A percentile compares a stretch with the other conserved stretches of the same genome.
phyloP scores from a whole-genome alignment of 306 rosid genomes.

The Gleditsia sinensis region DNA sequence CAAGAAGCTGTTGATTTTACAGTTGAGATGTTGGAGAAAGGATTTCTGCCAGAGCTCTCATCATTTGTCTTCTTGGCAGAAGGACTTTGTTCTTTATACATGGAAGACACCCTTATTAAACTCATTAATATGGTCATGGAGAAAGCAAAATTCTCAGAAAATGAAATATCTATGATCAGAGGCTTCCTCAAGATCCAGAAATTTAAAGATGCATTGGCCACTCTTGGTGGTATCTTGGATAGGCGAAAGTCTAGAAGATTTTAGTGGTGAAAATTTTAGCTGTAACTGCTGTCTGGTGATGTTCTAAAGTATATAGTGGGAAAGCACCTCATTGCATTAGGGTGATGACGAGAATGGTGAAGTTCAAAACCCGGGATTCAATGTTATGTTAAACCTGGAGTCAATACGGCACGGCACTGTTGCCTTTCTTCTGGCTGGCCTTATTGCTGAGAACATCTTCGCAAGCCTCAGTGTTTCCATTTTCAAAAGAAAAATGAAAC shows the following conservation, averaged over 20 bases:
- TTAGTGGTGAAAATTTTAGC: constrained; percentile 33
- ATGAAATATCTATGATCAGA: constrained; percentile 64
- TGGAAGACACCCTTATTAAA: constrained; percentile 72
- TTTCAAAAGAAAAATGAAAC: constrained; percentile 28
- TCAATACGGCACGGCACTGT: constrained; percentile 12
- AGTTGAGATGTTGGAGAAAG: constrained; percentile 77
- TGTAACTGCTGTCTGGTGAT: constrained; percentile 19
- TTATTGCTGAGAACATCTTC: constrained; percentile 19
- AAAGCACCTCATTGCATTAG: constrained; percentile 5
- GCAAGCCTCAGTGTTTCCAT: constrained; percentile 21
- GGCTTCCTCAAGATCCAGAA: constrained; percentile 80
- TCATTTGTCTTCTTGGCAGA: constrained; percentile 80
- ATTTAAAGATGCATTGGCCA: constrained; percentile 81
- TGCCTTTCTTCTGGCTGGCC: constrained; percentile 23
- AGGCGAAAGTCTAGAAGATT: constrained; percentile 52
- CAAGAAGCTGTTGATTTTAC: constrained; percentile 84
- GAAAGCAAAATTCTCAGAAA: constrained; percentile 60
- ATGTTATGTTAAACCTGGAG: no score
- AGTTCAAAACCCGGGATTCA: constrained; percentile 19
- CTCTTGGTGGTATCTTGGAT: constrained; percentile 68
- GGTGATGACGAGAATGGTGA: constrained; percentile 3
- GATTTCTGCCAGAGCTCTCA: constrained; percentile 65
- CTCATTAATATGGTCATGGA: constrained; percentile 76
- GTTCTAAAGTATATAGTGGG: constrained; percentile 9
- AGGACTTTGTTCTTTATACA: constrained; percentile 81